A percentile compares a stretch with the other conserved stretches of the same genome.
phyloP scores from a whole-genome alignment of 1,284 basidiomycete species.

The Trichosporon ovoides region DNA sequence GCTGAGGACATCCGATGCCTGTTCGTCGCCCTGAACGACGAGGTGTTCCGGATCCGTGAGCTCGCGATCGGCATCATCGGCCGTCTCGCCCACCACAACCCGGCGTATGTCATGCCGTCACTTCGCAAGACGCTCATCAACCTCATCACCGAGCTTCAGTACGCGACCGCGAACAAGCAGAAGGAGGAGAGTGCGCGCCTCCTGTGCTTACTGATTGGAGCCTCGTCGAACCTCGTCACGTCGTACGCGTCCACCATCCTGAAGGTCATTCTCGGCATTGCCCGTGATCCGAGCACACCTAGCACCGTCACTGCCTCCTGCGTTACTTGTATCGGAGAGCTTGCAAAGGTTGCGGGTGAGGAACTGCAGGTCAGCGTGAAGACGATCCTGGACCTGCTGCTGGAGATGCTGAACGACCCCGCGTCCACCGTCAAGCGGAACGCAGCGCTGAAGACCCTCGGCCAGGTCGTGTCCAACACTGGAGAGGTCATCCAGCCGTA shows the following conservation, averaged over 20 bases:
- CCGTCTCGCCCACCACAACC: conserved; percentile 89
- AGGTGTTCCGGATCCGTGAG: conserved; percentile 88
- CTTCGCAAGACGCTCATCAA: conserved; percentile 94
- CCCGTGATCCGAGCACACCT: conserved; percentile 78
- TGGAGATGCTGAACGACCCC: conserved; percentile 80
- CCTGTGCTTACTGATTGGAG: conserved; percentile 77
- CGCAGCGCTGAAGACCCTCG: conserved; percentile 87
- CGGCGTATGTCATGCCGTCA: conserved; percentile 98
- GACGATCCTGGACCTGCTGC: conserved; percentile 83
- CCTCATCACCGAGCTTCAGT: conserved; percentile 93
- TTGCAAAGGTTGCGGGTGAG: conserved; percentile 89
- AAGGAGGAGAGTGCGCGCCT: conserved; percentile 86
- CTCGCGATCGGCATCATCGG: conserved; percentile 89
- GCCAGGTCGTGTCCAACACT: conserved; percentile 94
- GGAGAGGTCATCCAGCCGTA: conserved; percentile 91
- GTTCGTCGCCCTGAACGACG: conserved; percentile 97
- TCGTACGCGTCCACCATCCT: conserved; percentile 95
- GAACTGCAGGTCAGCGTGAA: conserved; percentile 78
- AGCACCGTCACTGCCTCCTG: conserved; percentile 88
- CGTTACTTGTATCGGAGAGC: conserved; percentile 88
- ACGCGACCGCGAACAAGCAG: conserved; percentile 79
- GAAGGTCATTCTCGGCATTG: conserved; percentile 67
- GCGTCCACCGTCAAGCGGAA: conserved; percentile 73
- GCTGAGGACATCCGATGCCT: conserved; percentile 95
- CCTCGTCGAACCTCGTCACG: conserved; percentile 89